Evolutionary conservation across 495 filamentous ascomycete species (phyloP).

Genomic region (Podospora australis): DNA sequence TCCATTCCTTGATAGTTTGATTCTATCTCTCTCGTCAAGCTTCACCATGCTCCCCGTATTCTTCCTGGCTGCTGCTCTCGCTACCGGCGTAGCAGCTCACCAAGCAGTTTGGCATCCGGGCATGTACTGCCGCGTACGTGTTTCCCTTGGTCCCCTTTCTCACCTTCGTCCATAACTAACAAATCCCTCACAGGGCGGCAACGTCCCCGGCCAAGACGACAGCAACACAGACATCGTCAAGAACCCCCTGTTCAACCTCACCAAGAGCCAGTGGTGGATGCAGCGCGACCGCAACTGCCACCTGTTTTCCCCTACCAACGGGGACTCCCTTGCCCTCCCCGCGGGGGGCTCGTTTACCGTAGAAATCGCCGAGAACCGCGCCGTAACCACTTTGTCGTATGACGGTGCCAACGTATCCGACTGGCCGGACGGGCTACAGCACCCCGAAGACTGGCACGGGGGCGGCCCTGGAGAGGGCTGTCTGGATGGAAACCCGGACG

Average conservation of each 20-base stretch:
- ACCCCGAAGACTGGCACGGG: constrained; percentile 42
- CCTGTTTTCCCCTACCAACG: constrained; percentile 31
- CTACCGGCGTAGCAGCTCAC: constrained; percentile 31
- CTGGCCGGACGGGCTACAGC: constrained; percentile 43
- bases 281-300: constrained; percentile 46
- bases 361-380: constrained; percentile 49
- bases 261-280: constrained; percentile 45
- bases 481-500: constrained; percentile 22
- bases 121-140: constrained; percentile 39
- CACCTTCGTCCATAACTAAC: too few species aligned
- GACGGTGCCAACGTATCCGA: constrained; percentile 31
- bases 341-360: constrained; percentile 48
- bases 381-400: constrained; percentile 43
- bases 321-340: constrained; percentile 43
- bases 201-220: constrained; percentile 25
- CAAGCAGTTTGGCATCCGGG: constrained; percentile 40
- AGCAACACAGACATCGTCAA: constrained; percentile 39
- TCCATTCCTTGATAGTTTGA: neutral
- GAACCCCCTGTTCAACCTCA: constrained; percentile 37
- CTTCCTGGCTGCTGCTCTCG: constrained; percentile 14
- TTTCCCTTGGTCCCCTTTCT: neutral
- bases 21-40: neutral
- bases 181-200: constrained; percentile 19
- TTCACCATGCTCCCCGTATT: neutral
- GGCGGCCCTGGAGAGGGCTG: constrained; percentile 22